phyloP scores from a whole-genome alignment of 441 rosid species.

The Bruguiera hainesii region DNA sequence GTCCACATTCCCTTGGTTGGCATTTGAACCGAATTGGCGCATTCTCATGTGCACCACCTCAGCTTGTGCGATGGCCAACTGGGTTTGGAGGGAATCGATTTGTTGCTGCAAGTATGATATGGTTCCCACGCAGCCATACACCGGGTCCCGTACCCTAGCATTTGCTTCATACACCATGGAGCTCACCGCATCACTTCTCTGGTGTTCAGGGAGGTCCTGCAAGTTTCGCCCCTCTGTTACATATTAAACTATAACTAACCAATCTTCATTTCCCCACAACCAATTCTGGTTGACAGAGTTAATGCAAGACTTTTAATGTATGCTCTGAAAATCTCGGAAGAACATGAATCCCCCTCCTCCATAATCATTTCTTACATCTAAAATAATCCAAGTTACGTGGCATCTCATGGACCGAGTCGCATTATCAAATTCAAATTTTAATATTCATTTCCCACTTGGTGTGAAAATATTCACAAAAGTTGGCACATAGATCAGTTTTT shows the following conservation, averaged over 20 bases:
- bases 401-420: too few relatives aligned
- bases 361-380: too few relatives aligned
- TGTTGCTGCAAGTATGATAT: constrained; percentile 75
- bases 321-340: too few relatives aligned
- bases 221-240: not conserved
- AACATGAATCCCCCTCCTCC: too few relatives aligned
- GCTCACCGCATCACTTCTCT: constrained; percentile 79
- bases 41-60: constrained; percentile 64
- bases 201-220: constrained; percentile 77
- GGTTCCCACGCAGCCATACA: constrained; percentile 86
- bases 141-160: constrained; percentile 91
- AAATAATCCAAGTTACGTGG: too few relatives aligned
- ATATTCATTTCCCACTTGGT: too few relatives aligned
- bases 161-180: constrained; percentile 93
- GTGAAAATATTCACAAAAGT: too few relatives aligned
- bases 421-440: too few relatives aligned
- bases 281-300: too few relatives aligned
- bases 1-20: constrained; percentile 29
- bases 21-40: constrained; percentile 28
- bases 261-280: not conserved
- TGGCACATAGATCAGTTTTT: too few relatives aligned
- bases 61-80: constrained; percentile 72
- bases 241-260: not conserved
- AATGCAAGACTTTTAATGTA: too few relatives aligned
- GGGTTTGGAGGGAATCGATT: constrained; percentile 70